Percentiles rank a stretch among this genome's conserved stretches.
phyloP scores from a whole-genome alignment of 768 basidiomycete genomes.

The Sistotremastrum niveocremeum region DNA sequence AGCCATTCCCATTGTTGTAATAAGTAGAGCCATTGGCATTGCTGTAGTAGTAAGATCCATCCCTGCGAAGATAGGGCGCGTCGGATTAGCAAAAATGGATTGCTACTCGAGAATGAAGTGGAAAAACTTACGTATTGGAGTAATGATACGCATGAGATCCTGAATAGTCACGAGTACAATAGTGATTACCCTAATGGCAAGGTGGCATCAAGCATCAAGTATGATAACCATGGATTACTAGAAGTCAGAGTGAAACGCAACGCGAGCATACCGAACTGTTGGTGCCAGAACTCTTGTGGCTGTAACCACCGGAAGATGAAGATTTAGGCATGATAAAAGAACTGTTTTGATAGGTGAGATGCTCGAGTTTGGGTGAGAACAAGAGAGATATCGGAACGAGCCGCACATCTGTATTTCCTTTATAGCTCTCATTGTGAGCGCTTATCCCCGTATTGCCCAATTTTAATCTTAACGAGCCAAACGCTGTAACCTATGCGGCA shows the following conservation, averaged over 20 bases:
- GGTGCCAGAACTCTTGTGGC: conserved; percentile 20
- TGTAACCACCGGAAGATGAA: conserved; percentile 4
- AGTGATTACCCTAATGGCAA: conserved; percentile 41
- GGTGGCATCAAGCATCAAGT: not conserved
- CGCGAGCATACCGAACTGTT: conserved; percentile 33
- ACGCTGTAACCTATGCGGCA: too few relatives aligned
- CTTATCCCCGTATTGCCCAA: too few relatives aligned
- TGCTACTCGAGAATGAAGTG: not conserved
- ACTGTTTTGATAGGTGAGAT: too few relatives aligned
- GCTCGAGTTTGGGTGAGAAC: too few relatives aligned
- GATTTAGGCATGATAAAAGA: too few relatives aligned
- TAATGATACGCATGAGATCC: conserved; percentile 43
- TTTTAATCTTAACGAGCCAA: too few relatives aligned
- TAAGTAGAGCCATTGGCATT: conserved; percentile 51
- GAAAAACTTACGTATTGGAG: conserved; percentile 34
- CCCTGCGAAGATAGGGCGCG: conserved; percentile 12
- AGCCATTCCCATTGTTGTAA: conserved; percentile 36
- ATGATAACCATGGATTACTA: not conserved
- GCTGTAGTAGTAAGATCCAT: conserved; percentile 51
- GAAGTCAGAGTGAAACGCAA: not conserved
- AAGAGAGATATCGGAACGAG: too few relatives aligned
- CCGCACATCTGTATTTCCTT: too few relatives aligned
- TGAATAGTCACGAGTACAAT: conserved; percentile 35
- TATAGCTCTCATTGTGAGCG: too few relatives aligned
- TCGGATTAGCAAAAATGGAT: conserved; percentile 1